phyloP scores from a whole-genome alignment of 1,139 yeast species.

The Zygotorulaspora mrakii region DNA sequence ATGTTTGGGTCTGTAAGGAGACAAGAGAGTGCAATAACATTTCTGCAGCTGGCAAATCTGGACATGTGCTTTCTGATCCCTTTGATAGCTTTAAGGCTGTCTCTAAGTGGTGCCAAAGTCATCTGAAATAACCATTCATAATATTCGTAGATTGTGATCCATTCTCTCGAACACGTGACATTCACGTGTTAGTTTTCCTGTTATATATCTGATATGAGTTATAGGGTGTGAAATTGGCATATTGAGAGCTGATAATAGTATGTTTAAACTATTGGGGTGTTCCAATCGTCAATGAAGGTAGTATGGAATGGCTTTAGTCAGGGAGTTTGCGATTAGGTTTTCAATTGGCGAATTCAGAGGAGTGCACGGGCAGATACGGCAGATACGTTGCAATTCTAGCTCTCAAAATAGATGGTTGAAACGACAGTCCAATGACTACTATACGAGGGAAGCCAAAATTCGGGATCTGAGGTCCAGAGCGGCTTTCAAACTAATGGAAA shows the following conservation, averaged over 20 bases:
- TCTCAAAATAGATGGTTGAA: conserved; percentile 66
- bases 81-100: too few relatives aligned
- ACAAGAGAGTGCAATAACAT: too few relatives aligned
- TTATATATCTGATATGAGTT: too few relatives aligned
- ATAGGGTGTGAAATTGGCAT: too few relatives aligned
- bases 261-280: background rate
- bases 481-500: conserved; percentile 75
- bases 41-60: too few relatives aligned
- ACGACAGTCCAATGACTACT: conserved; percentile 63
- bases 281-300: background rate
- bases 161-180: too few relatives aligned
- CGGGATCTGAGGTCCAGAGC: conserved; percentile 77
- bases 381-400: conserved; percentile 19
- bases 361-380: conserved; percentile 2
- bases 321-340: background rate
- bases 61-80: too few relatives aligned
- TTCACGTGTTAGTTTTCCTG: too few relatives aligned
- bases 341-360: background rate
- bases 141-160: too few relatives aligned
- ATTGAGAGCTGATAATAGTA: background rate
- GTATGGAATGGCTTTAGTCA: background rate
- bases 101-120: too few relatives aligned
- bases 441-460: conserved; percentile 60
- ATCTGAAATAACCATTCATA: too few relatives aligned
- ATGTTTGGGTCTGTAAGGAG: too few relatives aligned